Base-by-base conservation (phyloP, 306 rosid species). In the Begonia fuchsioides region DNA sequence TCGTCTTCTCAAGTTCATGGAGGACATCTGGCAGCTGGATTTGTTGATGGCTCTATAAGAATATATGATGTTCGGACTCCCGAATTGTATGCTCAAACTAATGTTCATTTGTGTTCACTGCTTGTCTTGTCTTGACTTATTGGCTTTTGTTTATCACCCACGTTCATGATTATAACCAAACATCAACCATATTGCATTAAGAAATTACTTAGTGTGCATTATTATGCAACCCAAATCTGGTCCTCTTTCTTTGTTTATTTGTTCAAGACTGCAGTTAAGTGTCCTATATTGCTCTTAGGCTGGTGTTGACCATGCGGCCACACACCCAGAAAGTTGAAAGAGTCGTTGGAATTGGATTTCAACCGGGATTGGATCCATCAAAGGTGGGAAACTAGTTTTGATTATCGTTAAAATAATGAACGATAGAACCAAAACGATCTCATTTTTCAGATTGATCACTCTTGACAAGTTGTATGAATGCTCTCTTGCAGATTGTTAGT, bases 1-100 rank as follows among this genome's bases (percentile, higher is more conserved):
- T 80, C 86, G 57, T 95, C 99, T 49, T 85, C 99, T 73, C 96
- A 92, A 59, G 94, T 92, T 59, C 88, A 92, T 6, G 94, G 96
- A 43, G 87, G 94, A 17, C 96, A 75, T 55, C 66, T 92, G 57
- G 81, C 96, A n/a, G 99, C 99, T 68, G 99, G 99, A 61, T 92
- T 85, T 66, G 49, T 70, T 32, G 98, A 92, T 50, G 96, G 96
- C 62, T 82, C 93, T 63, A 84, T 92, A 50, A 73, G 84, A 69
- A 72, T 92, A 26, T 92, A 92, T 62, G 98, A 92, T 64, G 76
- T 70, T 54, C 79, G 99, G 57, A 67, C 77, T 15, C 96, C 94
- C 51, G 93, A 82, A 45, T 61, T 66, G 99, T 92, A 75, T 79
- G 99, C 70, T 50, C 60, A 5, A 13, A 38, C 13, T 19, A 20